Evolutionary conservation across 2,329 filamentous ascomycete genomes (phyloP).

Genomic region (Cordyceps cateniannulata): DNA sequence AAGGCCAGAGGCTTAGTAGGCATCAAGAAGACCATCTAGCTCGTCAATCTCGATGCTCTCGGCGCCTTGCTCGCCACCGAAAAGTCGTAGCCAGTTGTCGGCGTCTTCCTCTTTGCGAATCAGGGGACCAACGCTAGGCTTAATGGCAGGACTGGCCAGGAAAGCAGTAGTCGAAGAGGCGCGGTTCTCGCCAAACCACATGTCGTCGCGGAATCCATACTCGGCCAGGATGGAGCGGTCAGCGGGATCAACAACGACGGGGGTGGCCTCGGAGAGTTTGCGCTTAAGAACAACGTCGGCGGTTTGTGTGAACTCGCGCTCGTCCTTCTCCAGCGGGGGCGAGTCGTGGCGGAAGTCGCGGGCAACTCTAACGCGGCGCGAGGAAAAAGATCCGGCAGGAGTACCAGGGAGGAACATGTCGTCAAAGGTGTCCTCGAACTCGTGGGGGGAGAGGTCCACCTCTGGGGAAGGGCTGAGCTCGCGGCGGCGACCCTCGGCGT

Average conservation of each 20-base stretch:
- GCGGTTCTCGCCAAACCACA: conserved; percentile 45
- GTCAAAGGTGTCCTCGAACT: conserved; percentile 70
- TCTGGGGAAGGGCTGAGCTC: conserved; percentile 87
- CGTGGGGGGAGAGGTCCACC: conserved; percentile 80
- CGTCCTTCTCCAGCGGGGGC: conserved; percentile 86
- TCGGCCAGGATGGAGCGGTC: conserved; percentile 27
- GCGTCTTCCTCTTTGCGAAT: conserved; percentile 32
- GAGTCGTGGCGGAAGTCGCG: conserved; percentile 60
- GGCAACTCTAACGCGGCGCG: conserved; percentile 32
- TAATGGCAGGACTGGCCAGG: conserved; percentile 49
- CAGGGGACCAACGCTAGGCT: conserved; percentile 25
- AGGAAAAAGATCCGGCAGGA: conserved; percentile 58
- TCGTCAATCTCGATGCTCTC: conserved; percentile 91
- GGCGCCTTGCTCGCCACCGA: conserved; percentile 63
- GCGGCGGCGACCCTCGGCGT: conserved; percentile 61
- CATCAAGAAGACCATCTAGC: conserved; percentile 78
- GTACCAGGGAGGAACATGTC: conserved; percentile 53
- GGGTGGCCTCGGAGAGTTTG: conserved; percentile 44
- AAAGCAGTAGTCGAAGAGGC: conserved; percentile 34
- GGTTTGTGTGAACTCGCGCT: conserved; percentile 94
- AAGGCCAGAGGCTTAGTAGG: conserved; percentile 44
- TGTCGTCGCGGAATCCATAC: conserved; percentile 39
- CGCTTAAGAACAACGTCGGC: conserved; percentile 73
- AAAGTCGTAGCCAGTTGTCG: conserved; percentile 35
- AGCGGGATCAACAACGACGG: conserved; percentile 22